phyloP scores from a whole-genome alignment of 495 filamentous ascomycete species.

The Neurospora sp. region DNA sequence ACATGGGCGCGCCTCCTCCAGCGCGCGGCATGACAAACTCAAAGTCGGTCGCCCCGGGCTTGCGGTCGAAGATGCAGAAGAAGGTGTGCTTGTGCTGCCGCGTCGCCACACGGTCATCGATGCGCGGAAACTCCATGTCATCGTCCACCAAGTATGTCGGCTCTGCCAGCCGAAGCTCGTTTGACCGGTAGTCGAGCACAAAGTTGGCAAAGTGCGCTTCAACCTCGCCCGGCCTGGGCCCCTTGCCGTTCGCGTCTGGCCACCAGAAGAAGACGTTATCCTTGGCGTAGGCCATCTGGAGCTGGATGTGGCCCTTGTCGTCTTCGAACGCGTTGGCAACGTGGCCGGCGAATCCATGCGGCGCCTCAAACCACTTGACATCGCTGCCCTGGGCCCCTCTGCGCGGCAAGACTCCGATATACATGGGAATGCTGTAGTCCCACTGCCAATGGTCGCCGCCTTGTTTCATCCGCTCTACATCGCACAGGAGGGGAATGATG shows the following conservation, averaged over 20 bases:
- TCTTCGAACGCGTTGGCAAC: conserved; percentile 38
- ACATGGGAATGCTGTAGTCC: conserved; percentile 33
- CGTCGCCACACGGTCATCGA: conserved; percentile 40
- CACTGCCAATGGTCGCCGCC: conserved; percentile 42
- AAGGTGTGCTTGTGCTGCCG: conserved; percentile 38
- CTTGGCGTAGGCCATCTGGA: conserved; percentile 38
- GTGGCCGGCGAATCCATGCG: conserved; percentile 38
- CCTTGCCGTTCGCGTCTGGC: conserved; percentile 26
- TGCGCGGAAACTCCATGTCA: conserved; percentile 42
- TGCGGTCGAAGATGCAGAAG: conserved; percentile 30
- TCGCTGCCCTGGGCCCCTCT: conserved; percentile 32
- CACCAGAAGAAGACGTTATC: conserved; percentile 43
- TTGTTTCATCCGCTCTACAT: conserved; percentile 36
- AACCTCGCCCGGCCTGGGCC: conserved; percentile 9
- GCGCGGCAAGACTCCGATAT: conserved; percentile 36
- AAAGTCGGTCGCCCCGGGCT: conserved; percentile 27
- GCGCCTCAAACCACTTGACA: conserved; percentile 30
- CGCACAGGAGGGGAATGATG: conserved; percentile 30
- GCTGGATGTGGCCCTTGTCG: conserved; percentile 33
- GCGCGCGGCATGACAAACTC: conserved; percentile 23
- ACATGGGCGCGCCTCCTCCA: conserved; percentile 20
- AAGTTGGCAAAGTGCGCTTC: conserved; percentile 16
- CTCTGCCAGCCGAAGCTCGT: conserved; percentile 16
- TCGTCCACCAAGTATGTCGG: conserved; percentile 22
- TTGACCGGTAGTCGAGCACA: conserved; percentile 29